Evolutionary conservation across 129 eudicot species (phyloP), one percentile per base, ranked within the genome.

Genomic region (Saposhnikovia divaricata): DNA sequence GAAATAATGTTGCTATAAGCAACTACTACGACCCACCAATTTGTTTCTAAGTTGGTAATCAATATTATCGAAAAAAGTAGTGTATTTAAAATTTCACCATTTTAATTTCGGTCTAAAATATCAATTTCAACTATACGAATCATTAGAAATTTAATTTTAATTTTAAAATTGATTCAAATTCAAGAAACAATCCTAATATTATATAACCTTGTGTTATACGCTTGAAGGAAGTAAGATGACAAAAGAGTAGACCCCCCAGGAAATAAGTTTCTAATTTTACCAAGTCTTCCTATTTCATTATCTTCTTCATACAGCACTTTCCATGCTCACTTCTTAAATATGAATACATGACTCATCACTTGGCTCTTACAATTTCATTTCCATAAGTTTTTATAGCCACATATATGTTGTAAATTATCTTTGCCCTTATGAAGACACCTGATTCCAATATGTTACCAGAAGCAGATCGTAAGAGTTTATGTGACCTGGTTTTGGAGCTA

Each of bases 401-500:
- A 28, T 9, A 31, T 40, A 75, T 27, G 59, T n/a, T 40, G 42
- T 48, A 37, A n/a, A 3, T 42, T 23, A 4, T 71, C 11, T 18
- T 59, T 9, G 77, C 45, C 55, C 14, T 39, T 1, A 19, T 18
- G 40, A 16, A 48, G 14, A 9, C 4, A 40, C 16, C 46, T 21
- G 75, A 46, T 13, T 14, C 61, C 61, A 46, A 75, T 3, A 57
- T 42, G 70, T 48, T 43, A 5, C 66, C n/a, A 15, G 44, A 63
- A 78, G 77, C 86, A 86, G 85, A 83, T 82, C 73, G 42, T 72
- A 76, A 78, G 81, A 80, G 78, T 44, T 46, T 73, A 31, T 37
- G 79, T 70, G 79, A 74, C 71, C 79, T 72, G 65, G 88, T 76
- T 55, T 55, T 72, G 55, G 89, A 88, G 77, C 31, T 72, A 21